Evolutionary conservation across 352 stramenopile species (phyloP).

Genomic region (Elongisporangium undulatum): DNA sequence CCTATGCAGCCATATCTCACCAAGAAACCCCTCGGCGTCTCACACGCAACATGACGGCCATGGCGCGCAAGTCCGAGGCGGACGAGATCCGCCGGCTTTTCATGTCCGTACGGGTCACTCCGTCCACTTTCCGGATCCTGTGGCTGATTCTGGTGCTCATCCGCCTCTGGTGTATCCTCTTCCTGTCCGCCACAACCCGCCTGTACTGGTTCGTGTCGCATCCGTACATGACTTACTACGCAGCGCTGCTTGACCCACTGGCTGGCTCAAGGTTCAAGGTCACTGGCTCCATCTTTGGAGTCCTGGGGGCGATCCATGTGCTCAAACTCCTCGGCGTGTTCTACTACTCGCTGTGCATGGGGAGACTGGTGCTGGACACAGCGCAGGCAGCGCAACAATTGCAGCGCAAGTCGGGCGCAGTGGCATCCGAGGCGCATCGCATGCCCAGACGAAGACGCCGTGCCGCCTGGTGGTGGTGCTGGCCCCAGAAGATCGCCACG

Average conservation of each 20-base stretch:
- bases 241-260: constrained; percentile 17
- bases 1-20: too few relatives aligned
- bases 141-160: not conserved
- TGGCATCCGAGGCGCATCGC: not conserved
- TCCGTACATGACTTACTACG: constrained; percentile 38
- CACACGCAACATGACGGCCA: not conserved
- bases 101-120: not conserved
- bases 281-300: constrained; percentile 14
- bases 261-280: constrained; percentile 12
- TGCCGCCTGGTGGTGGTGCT: not conserved
- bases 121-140: not conserved
- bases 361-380: not conserved
- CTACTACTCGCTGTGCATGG: not conserved
- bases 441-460: not conserved
- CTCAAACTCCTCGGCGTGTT: constrained; percentile 6
- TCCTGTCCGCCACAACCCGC: constrained; percentile 10
- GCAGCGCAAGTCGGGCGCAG: not conserved
- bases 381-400: not conserved
- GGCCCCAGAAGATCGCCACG: not conserved
- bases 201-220: constrained; percentile 28
- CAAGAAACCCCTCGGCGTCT: not conserved
- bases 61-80: not conserved
- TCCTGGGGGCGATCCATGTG: constrained; percentile 14
- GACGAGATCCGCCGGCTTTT: not conserved
- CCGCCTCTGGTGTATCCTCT: constrained; percentile 2